These are phyloP conservation scores for Boechera retrofracta DNA, from an alignment of 345 rosid genomes.

Conservation along the genomic window DNA sequence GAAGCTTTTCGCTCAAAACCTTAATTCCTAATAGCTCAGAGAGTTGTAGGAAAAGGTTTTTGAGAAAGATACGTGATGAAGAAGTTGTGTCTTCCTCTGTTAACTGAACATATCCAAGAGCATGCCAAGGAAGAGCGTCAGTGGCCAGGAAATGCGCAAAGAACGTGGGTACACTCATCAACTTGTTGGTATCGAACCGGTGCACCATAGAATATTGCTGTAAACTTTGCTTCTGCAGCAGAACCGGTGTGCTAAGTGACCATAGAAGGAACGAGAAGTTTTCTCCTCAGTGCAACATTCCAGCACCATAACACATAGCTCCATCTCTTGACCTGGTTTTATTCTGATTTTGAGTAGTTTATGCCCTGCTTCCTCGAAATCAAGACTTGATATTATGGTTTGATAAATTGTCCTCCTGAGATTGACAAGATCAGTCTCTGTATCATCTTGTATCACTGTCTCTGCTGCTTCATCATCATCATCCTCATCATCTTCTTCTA, in stretches of 20 bases:
- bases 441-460: slow-evolving; percentile 67
- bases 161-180: slow-evolving; percentile 69
- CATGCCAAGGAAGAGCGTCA: slow-evolving; percentile 72
- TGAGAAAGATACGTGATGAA: slow-evolving; percentile 73
- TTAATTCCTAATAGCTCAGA: slow-evolving; percentile 68
- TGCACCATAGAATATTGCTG: slow-evolving; percentile 73
- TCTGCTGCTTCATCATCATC: slow-evolving; percentile 53
- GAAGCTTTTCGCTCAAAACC: slow-evolving; percentile 60
- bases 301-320: slow-evolving; percentile 31
- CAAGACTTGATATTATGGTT: slow-evolving; percentile 86
- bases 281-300: slow-evolving; percentile 37
- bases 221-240: slow-evolving; percentile 68
- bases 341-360: slow-evolving; percentile 74
- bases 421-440: slow-evolving; percentile 79
- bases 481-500: slow-evolving; percentile 11
- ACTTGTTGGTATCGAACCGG: slow-evolving; percentile 67
- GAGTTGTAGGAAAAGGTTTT: slow-evolving; percentile 70
- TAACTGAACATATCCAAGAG: slow-evolving; percentile 58
- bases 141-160: slow-evolving; percentile 76
- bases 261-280: slow-evolving; percentile 24
- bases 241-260: slow-evolving; percentile 49
- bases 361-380: slow-evolving; percentile 90
- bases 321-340: slow-evolving; percentile 77
- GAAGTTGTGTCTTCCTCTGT: slow-evolving; percentile 79
- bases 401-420: slow-evolving; percentile 81